phyloP scores from a whole-genome alignment of 306 rosid species.

The Fragaria ananassa region DNA sequence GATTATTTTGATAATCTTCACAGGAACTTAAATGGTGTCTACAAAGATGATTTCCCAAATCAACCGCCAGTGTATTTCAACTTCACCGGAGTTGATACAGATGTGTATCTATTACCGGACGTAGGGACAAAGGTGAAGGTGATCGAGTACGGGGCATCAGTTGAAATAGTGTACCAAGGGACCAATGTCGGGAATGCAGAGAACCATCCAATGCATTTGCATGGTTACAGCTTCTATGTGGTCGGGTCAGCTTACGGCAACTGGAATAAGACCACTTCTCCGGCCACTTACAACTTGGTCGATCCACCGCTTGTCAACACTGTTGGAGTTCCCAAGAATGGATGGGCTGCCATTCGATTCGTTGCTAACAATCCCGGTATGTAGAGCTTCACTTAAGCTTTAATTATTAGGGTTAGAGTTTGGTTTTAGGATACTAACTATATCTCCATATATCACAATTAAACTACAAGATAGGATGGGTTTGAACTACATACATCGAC shows the following conservation, averaged over 20 bases:
- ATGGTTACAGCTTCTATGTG: conserved; percentile 32
- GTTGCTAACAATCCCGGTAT: conserved; percentile 34
- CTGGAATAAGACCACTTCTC: background rate
- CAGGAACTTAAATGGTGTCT: conserved; percentile 12
- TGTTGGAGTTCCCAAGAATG: conserved; percentile 26
- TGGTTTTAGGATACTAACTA: no score
- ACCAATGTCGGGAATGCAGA: conserved; percentile 23
- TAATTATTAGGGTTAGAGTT: background rate
- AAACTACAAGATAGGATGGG: no score
- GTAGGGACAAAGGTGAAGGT: conserved; percentile 26
- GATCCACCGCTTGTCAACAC: conserved; percentile 32
- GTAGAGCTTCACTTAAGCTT: background rate
- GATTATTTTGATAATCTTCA: background rate
- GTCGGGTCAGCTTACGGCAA: conserved; percentile 27
- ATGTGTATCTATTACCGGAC: conserved; percentile 6
- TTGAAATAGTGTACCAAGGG: conserved; percentile 43
- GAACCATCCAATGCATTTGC: conserved; percentile 39
- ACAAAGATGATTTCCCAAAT: conserved; percentile 23
- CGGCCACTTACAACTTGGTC: conserved; percentile 19
- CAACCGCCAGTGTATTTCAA: conserved; percentile 24
- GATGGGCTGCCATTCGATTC: conserved; percentile 38
- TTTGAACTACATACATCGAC: no score
- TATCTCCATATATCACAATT: no score
- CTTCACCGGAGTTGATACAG: conserved; percentile 31
- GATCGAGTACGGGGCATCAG: conserved; percentile 22